Evolutionary conservation across 2,329 filamentous ascomycete genomes (phyloP).

Genomic region (Alternaria triticina): DNA sequence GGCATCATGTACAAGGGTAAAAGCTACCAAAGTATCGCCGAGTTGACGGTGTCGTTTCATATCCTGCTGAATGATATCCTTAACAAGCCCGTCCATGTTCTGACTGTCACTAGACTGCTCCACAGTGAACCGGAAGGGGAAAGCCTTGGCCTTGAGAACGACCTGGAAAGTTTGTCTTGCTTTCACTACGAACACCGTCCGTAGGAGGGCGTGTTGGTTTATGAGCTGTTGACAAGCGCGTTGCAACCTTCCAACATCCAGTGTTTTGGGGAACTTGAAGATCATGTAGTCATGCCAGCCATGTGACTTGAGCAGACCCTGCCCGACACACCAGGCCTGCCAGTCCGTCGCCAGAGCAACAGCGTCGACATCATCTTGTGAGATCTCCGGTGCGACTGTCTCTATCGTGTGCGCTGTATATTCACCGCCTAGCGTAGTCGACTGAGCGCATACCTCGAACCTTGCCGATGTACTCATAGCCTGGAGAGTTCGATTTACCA

Average conservation of each 20-base stretch:
- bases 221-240: neutral
- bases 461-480: constrained; percentile 2
- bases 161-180: constrained; percentile 3
- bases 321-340: constrained; percentile 4
- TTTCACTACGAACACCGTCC: neutral
- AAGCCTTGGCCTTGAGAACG: neutral
- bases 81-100: neutral
- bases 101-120: neutral
- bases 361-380: neutral
- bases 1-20: neutral
- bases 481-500: neutral
- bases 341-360: constrained; percentile 3
- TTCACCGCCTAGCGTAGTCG: neutral
- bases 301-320: constrained; percentile 5
- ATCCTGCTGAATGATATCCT: neutral
- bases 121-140: neutral
- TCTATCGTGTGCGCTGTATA: neutral
- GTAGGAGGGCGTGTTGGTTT: neutral
- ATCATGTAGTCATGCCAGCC: constrained; percentile 10
- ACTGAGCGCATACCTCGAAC: neutral
- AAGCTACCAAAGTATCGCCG: neutral
- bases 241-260: neutral
- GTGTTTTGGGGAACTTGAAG: neutral
- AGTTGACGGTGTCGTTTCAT: neutral
- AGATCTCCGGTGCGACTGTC: neutral